Base-by-base conservation (phyloP, 2,329 filamentous ascomycete species). In the Alternaria brassicae region DNA sequence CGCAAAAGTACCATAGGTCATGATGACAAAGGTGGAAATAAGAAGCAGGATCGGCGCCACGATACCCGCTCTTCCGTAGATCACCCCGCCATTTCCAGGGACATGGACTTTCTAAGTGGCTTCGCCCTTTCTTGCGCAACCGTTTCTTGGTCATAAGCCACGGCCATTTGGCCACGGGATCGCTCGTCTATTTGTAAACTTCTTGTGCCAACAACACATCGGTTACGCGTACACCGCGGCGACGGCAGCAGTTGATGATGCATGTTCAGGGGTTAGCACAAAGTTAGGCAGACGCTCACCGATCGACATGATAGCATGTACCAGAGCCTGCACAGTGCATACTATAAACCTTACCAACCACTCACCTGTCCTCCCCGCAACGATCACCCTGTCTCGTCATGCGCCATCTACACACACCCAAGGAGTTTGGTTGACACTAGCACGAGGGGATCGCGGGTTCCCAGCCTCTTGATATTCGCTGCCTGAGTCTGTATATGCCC, bases 41-140 rank as follows among this genome's bases (percentile, higher is more conserved):
- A 64, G 54, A 56, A 52, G 54, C 58, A 56, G 63, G 56, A 62
- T 45, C 25, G 53, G 63, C 57, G 64, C 59, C 53, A 30, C 58
- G 42, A 59, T 21, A 51, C 57, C 45, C 53, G 41, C 21, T n/a
- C 42, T 39, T 21, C 57, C 13, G 41, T 25, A 48, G 17, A 56
- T 56, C 52, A 47, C 37, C 57, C 57, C 57, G 30, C 52, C 41
- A 36, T 47, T 45, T 17, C 42, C 52, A 60, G 57, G 57, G 32
- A 56, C 53, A n/a, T n/a, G 27, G 39, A 28, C 28, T 17, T 21
- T 41, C 23, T 51, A 32, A 40, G 36, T 56, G 28, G 57, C 30
- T 56, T 40, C 47, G 30, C 45, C 27, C 47, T n/a, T 37, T 41
- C 39, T 34, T 37, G 19, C 42, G 19, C 10, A 48, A 36, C 41